Conservation (phyloP, 1,284 basidiomycete species). For the Porogramme epimiltina region DNA sequence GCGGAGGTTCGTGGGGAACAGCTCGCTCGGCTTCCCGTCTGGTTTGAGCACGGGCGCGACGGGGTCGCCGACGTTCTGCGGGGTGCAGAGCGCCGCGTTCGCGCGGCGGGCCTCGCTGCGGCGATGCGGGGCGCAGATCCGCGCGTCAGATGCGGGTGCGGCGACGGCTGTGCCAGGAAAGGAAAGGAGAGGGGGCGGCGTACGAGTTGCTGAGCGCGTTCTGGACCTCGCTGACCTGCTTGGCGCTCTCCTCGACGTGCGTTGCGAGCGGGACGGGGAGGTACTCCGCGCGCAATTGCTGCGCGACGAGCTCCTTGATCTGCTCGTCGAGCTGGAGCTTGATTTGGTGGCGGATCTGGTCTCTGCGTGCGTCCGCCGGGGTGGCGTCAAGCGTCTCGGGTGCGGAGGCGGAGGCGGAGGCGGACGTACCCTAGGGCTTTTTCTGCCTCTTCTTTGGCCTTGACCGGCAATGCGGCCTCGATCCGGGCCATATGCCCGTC, state of each 20-base stretch:
- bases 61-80: constrained; percentile 43
- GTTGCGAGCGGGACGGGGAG: constrained; percentile 47
- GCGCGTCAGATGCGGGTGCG: neutral
- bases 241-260: constrained; percentile 45
- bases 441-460: constrained; percentile 35
- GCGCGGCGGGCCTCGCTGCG: constrained; percentile 50
- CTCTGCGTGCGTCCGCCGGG: constrained; percentile 26
- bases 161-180: constrained; percentile 27
- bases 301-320: neutral
- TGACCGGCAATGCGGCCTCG: constrained; percentile 37
- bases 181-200: constrained; percentile 25
- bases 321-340: constrained; percentile 36
- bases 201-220: constrained; percentile 54
- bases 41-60: constrained; percentile 46
- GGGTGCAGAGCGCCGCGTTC: constrained; percentile 44
- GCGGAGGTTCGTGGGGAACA: constrained; percentile 51
- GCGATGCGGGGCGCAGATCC: neutral
- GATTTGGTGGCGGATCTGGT: constrained; percentile 41
- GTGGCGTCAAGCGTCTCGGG: neutral
- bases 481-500: constrained; percentile 34
- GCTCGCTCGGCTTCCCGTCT: constrained; percentile 46
- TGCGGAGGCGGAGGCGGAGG: neutral
- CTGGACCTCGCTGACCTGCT: constrained; percentile 43
- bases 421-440: constrained; percentile 22
- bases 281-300: constrained; percentile 46